Evolutionary conservation across 2,329 filamentous ascomycete genomes (phyloP).

Genomic region (Curvularia hawaiiensis): DNA sequence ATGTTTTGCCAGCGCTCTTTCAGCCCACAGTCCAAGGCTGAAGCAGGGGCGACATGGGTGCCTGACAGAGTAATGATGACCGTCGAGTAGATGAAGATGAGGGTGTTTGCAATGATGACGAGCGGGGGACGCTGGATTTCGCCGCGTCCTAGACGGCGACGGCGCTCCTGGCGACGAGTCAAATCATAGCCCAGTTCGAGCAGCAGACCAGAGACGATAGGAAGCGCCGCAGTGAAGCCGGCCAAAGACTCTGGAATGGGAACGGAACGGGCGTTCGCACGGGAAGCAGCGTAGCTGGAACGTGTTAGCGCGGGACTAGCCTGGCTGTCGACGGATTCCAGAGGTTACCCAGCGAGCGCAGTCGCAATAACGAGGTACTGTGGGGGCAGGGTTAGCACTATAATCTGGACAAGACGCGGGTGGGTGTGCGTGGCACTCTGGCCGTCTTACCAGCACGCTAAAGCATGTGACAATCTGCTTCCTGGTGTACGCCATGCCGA

Average conservation of each 20-base stretch:
- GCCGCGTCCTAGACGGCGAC: slow-evolving; percentile 36
- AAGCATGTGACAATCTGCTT: slow-evolving; percentile 48
- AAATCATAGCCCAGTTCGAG: slow-evolving; percentile 48
- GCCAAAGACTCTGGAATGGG: slow-evolving; percentile 51
- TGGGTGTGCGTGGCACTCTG: not conserved
- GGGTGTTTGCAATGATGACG: slow-evolving; percentile 47
- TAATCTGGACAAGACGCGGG: not conserved
- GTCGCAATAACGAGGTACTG: slow-evolving; percentile 52
- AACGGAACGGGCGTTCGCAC: slow-evolving; percentile 44
- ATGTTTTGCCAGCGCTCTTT: slow-evolving; percentile 61
- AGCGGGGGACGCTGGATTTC: slow-evolving; percentile 42
- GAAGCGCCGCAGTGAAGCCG: slow-evolving; percentile 50
- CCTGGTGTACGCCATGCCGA: slow-evolving; percentile 43
- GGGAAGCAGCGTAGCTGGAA: slow-evolving; percentile 38
- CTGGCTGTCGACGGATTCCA: not conserved
- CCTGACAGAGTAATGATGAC: slow-evolving; percentile 54
- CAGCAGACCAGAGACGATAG: slow-evolving; percentile 50
- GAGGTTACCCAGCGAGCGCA: slow-evolving; percentile 44
- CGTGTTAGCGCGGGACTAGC: slow-evolving; percentile 14
- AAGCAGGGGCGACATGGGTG: slow-evolving; percentile 48
- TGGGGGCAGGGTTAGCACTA: slow-evolving; percentile 5
- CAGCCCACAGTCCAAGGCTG: slow-evolving; percentile 59
- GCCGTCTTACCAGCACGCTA: slow-evolving; percentile 44
- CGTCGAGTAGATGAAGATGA: slow-evolving; percentile 49
- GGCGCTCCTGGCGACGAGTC: slow-evolving; percentile 40